Conservation (phyloP, 768 basidiomycete species). For the Russula foetens region DNA sequence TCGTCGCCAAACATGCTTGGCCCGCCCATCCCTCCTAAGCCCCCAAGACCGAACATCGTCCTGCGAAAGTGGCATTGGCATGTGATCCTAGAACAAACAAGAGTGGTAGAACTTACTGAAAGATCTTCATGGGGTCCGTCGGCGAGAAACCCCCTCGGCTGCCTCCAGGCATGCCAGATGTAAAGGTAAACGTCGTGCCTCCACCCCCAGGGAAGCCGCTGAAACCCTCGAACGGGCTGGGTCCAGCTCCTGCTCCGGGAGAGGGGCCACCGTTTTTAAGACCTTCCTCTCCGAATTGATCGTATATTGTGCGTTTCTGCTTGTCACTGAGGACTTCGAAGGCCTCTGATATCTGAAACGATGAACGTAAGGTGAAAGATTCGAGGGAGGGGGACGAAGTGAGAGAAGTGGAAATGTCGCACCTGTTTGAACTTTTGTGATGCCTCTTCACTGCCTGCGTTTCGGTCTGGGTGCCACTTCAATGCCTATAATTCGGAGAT, state of each 20-base stretch:
- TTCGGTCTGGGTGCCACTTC: constrained; percentile 95
- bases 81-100: background rate
- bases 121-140: constrained; percentile 78
- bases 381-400: no score
- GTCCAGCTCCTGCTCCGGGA: constrained; percentile 41
- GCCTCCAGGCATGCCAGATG: constrained; percentile 20
- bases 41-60: constrained; percentile 44
- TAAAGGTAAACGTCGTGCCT: constrained; percentile 49
- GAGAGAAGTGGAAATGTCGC: constrained; percentile 13
- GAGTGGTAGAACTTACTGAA: constrained; percentile 52
- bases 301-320: constrained; percentile 78
- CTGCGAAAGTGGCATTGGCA: constrained; percentile 30
- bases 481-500: constrained; percentile 45
- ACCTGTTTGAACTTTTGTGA: constrained; percentile 91
- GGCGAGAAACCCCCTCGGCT: constrained; percentile 55
- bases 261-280: constrained; percentile 61
- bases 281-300: constrained; percentile 94
- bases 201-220: constrained; percentile 43
- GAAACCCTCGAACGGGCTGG: constrained; percentile 30
- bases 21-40: constrained; percentile 29
- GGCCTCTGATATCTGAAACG: constrained; percentile 75
- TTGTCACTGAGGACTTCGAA: constrained; percentile 92
- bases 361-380: background rate
- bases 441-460: constrained; percentile 77
- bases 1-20: constrained; percentile 26